These are phyloP conservation scores for Globisporangium canariense DNA, from an alignment of 352 stramenopile genomes.

Conservation along the genomic window DNA sequence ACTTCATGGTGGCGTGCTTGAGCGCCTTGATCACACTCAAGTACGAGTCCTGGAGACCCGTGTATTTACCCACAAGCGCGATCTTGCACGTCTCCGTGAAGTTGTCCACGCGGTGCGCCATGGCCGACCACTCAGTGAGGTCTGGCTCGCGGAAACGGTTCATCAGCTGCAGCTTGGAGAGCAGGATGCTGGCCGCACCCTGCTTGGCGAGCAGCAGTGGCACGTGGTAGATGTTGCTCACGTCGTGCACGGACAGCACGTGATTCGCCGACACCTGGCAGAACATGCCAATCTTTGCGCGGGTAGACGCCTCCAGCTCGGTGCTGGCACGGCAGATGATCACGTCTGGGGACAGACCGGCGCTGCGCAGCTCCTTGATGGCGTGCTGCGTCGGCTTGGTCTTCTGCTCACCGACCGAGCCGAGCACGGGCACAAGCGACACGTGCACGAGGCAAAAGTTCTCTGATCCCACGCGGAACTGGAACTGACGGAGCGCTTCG, in stretches of 20 bases:
- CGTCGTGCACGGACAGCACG: slow-evolving; percentile 98
- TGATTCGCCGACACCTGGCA: slow-evolving; percentile 94
- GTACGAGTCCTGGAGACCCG: slow-evolving; percentile 98
- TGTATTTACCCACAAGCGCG: slow-evolving; percentile 99
- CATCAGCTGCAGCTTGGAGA: slow-evolving; percentile 92
- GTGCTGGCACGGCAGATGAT: slow-evolving; percentile 96
- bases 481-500: slow-evolving; percentile 98
- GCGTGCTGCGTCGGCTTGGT: slow-evolving; percentile 99
- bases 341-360: slow-evolving; percentile 95
- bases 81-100: slow-evolving; percentile 93
- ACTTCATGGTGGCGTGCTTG: slow-evolving; percentile 95
- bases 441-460: slow-evolving; percentile 99
- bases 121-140: slow-evolving; percentile 79
- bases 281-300: slow-evolving; percentile 98
- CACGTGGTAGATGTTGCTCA: slow-evolving; percentile 99
- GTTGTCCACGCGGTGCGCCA: slow-evolving; percentile 93
- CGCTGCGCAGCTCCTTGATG: slow-evolving; percentile 96
- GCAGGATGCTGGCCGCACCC: slow-evolving; percentile 91
- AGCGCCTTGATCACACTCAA: slow-evolving; percentile 97
- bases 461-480: slow-evolving; percentile 96
- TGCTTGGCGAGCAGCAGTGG: slow-evolving; percentile 97
- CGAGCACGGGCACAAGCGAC: slow-evolving; percentile 97
- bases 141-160: slow-evolving; percentile 76
- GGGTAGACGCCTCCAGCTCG: slow-evolving; percentile 91
- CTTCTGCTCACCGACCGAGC: slow-evolving; percentile 99